Base-by-base conservation (phyloP, 352 stramenopile species). In the Phytophthora tubulina region DNA sequence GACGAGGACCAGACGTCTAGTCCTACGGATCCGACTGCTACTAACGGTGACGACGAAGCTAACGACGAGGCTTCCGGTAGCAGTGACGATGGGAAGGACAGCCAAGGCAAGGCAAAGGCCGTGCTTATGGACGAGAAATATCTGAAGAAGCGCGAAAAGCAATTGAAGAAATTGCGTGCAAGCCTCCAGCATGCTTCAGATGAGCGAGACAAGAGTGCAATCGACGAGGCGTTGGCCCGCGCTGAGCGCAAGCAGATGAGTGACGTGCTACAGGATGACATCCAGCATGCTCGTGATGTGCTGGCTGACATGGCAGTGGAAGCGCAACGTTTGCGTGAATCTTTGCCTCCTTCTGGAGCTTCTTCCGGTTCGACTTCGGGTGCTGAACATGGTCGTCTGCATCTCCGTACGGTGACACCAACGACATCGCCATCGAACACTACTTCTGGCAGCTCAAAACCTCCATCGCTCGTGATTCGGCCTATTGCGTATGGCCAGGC, bases 61-160 rank as follows among this genome's bases (percentile, higher is more conserved):
- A 69, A 69, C 30, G 69, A 77, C 11, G 73, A 80, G 9, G 73
- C 56, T 35, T 78, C 69, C 35, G 76, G 70, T 31, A 76, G 70
- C 49, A 69, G 74, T 21, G 74, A 81, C 31, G 74, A 81, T 42
- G 74, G 74, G 6, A 81, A 85, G 14, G 67, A 84, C 14, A 56
- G 44, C 27, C 66, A 76, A 14, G 66, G 59, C n/a, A 76, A 77
- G 21, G 50, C 61, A 3, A 80, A 75, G 33, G 67, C 86, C 14
- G 81, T 92, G 33, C 63, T 95, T 3, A 74, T 95, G 58, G 88
- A 95, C 50, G 85, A 94, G 13, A 83, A 83, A 58, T 95, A 95
- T 44, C 48, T 95, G 8, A 85, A 80, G 45, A 95, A 95, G 48
- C 80, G 88, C 5, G 75, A 93, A 51, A 89, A 87, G 13, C 88